phyloP scores from a whole-genome alignment of 495 filamentous ascomycete genomes.

The Penicillium flavigenum region DNA sequence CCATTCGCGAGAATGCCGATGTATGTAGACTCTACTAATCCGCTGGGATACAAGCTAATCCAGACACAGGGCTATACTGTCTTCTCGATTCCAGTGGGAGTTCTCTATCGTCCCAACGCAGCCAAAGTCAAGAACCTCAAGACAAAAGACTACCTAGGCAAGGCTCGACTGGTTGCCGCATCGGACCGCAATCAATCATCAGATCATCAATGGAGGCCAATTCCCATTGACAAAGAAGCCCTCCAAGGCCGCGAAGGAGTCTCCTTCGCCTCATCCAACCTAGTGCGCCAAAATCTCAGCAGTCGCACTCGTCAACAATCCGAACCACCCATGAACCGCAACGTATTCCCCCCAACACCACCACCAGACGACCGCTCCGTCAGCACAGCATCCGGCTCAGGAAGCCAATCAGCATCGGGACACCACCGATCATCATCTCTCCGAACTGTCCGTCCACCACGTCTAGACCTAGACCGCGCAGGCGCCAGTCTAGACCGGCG shows the following conservation, averaged over 20 bases:
- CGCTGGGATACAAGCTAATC: conserved; percentile 13
- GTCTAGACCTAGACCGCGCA: conserved; percentile 41
- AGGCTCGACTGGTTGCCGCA: conserved; percentile 90
- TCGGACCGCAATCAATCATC: conserved; percentile 57
- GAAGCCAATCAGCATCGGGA: conserved; percentile 7
- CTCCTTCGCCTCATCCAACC: conserved; percentile 85
- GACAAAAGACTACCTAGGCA: conserved; percentile 94
- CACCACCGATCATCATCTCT: conserved; percentile 31
- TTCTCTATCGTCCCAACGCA: conserved; percentile 92
- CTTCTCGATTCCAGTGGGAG: conserved; percentile 95
- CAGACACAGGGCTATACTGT: conserved; percentile 84
- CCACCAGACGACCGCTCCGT: conserved; percentile 77
- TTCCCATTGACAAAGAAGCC: conserved; percentile 31
- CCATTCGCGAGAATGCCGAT: conserved; percentile 89
- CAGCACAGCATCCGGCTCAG: conserved; percentile 18
- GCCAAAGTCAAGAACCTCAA: conserved; percentile 98
- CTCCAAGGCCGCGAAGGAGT: conserved; percentile 81
- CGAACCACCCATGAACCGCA: conserved; percentile 80
- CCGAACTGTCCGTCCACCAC: conserved; percentile 38
- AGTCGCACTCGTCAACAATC: conserved; percentile 78
- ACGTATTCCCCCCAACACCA: conserved; percentile 92
- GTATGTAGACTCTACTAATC: conserved; percentile 47
- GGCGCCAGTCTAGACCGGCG: conserved; percentile 32
- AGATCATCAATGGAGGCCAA: conserved; percentile 28
- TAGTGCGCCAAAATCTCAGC: conserved; percentile 78